Base-by-base conservation (phyloP, 371 early-diverging fungal genomes). In the Mortierella sp. region DNA sequence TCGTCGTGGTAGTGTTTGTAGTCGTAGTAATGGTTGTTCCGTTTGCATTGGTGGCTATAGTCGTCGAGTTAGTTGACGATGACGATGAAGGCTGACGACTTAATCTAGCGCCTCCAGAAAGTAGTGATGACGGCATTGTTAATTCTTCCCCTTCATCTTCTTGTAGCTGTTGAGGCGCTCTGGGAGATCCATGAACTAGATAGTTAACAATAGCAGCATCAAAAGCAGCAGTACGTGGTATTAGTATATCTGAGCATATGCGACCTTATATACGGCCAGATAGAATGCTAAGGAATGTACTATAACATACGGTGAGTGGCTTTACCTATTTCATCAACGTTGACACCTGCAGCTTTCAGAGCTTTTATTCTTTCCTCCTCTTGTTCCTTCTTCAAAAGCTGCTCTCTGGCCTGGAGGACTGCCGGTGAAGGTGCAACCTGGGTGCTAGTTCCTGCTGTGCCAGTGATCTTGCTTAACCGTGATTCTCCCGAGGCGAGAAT, bases 401-500 rank as follows among this genome's bases (percentile, higher is more conserved):
- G 67, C 22, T 79, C 79, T 43, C 79, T 60, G 7, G 79, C 79
- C 59, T 57, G 66, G 35, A 73, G 43, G 23, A 79, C 79, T 8
- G 79, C 70, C 15, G 79, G 79, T 10, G 79, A 69, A 23, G 79
- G 79, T 19, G 74, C 67, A 28, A 73, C 70, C 28, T 79, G 79
- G 4, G 79, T 59, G 35, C 61, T 70, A 4, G 69, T 72, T 51
- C 79, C 79, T 4, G 79, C 60, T 32, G 87, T 89, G 53, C 86
- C 86, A 13, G 89, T 90, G 58, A 90, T 90, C 56, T 85, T 85
- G 71, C 80, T 85, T 49, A 90, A 60, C 47, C 91, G 73, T 70
- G 88, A 87, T 49, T 84, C 86, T 32, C 89, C 91, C 22, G 87
- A 86, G 6, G 88, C 87, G 32, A 89, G 77, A 59, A 90, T 90